Evolutionary conservation across 257 asterid genomes (phyloP), one percentile per base, ranked within the genome.

Genomic region (Lavandula angustifolia): DNA sequence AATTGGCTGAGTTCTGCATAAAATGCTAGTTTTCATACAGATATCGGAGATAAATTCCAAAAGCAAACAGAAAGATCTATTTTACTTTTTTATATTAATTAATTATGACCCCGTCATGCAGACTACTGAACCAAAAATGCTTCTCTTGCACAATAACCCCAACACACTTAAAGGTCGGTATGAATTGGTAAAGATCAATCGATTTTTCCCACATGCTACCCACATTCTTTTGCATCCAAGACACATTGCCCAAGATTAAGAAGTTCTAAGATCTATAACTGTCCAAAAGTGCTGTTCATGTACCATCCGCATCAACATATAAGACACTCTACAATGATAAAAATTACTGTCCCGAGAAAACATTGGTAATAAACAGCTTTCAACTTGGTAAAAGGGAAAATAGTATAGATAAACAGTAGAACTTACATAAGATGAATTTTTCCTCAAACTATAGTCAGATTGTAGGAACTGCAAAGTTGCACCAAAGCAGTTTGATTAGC

Each of bases 401-500:
- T n/a, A 46, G 37, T 29, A 35, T 1, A 7, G 35, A 22, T 42
- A 69, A 75, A 71, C 11, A 54, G 54, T 32, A 54, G 38, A 17
- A 74, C 80, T 73, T 78, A 87, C 91, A 62, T 9, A 55, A 31
- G 73, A 44, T 16, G 53, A 47, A 60, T 35, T 38, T 22, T 29
- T 27, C 53, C 75, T 94, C 87, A 94, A 67, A 75, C 85, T 18
- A 94, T 77, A 27, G 85, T 44, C 67, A 82, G 68, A 68, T 71
- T 83, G 64, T 79, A 86, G 55, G 82, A 70, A 70, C 70, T 76
- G 94, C 96, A 94, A 44, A 94, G 85, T 71, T 83, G 87, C 69
- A 80, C 68, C 46, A 94, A 69, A 32, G 95, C 94, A 55, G 94
- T 69, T 78, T 87, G 95, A 84, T 87, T 92, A 69, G 87, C 82